Evolutionary conservation across 2,329 filamentous ascomycete species (phyloP), one percentile per base, ranked within the genome.

Genomic region (Coniochaeta prunicola): DNA sequence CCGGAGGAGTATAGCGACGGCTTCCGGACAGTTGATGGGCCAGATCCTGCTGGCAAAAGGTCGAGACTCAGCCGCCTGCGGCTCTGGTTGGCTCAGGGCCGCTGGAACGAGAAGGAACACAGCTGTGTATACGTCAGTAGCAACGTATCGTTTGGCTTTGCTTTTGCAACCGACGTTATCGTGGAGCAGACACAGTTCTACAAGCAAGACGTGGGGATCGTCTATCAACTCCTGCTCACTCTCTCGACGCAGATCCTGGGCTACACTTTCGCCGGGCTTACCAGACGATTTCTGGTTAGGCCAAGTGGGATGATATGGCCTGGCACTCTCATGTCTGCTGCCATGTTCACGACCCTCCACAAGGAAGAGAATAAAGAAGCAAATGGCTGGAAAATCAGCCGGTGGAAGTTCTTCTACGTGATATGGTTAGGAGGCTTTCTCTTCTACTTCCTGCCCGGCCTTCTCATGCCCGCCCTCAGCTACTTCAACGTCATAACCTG

Each of bases 281-380:
- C 90, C 1, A 81, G 91, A 59, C 84, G 89, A 56, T 94, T 92
- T 69, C 80, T 96, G 4, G 91, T 96, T 30, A 85, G 90, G 28
- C 91, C 91, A 0, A 90, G 89, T 62, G 90, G 90, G 60, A 96
- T 96, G 89, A 91, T 96, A 54, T 96, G 91, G 91, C 91, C 91
- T 1, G 88, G 89, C 24, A 96, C 91, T 0, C 77, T 96, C 56
- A 92, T 93, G 80, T 93, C 91, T 21, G 91, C 90, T 0, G 88
- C 91, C 66, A 92, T 96, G 89, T 94, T 96, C 67, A 88, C 86
- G 4, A 93, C 90, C 0, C 79, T 96, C 56, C 91, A 96, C 72
- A 92, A 88, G 66, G 86, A 91, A 61, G 87, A 92, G 68, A 96
- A 94, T 71, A 89, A 88, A 65, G 82, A 85, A 36, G 91, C 90